Conservation (phyloP, 306 rosid species). For the Mimosa pudica region DNA sequence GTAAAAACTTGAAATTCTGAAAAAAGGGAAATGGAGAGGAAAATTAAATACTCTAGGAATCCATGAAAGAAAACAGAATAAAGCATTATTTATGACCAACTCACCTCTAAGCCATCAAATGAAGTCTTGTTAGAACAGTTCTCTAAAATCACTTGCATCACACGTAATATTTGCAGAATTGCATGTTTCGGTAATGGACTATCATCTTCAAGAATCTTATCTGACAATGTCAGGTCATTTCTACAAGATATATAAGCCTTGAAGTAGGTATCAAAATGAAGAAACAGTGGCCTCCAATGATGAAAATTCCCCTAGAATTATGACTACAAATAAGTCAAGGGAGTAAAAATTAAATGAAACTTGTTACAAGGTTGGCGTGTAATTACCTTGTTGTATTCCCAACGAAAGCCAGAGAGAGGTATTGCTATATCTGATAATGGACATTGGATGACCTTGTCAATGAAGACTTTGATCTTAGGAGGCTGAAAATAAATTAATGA, state of each 20-base stretch:
- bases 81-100: constrained; percentile 25
- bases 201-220: constrained; percentile 83
- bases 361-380: constrained; percentile 2
- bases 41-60: constrained; percentile 18
- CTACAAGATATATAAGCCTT: constrained; percentile 81
- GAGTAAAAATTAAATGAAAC: constrained; percentile 1
- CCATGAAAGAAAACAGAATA: constrained; percentile 15
- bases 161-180: constrained; percentile 87
- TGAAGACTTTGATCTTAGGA: constrained; percentile 83
- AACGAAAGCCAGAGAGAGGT: constrained; percentile 91
- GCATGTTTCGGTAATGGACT: constrained; percentile 81
- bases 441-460: constrained; percentile 89
- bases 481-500: constrained; percentile 69
- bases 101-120: constrained; percentile 95
- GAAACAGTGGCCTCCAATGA: constrained; percentile 94
- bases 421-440: constrained; percentile 92
- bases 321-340: constrained; percentile 36
- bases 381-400: constrained; percentile 93
- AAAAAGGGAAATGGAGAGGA: constrained; percentile 16
- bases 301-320: constrained; percentile 86
- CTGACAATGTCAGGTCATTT: constrained; percentile 84
- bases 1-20: constrained; percentile 94
- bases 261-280: constrained; percentile 93
- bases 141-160: constrained; percentile 89
- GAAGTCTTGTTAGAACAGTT: constrained; percentile 92